Evolutionary conservation across 352 stramenopile species (phyloP), one percentile per base, ranked within the genome.

Genomic region (Globisporangium lucens): DNA sequence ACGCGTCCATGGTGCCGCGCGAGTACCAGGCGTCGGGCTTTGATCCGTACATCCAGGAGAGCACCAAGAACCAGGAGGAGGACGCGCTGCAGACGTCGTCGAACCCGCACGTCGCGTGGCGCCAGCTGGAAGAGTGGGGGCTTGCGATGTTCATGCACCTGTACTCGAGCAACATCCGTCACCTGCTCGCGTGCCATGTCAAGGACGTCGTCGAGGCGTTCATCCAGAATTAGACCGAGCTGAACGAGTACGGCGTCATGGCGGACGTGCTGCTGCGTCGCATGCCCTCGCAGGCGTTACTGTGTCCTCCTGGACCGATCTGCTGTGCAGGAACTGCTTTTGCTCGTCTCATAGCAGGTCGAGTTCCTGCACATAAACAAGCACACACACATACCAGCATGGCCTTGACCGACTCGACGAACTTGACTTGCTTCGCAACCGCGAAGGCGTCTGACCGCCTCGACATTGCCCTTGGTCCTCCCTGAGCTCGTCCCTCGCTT

Each of bases 141-240:
- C 72, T 94, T 20, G 81, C 80, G 12, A 91, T 94, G 82, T 93
- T 94, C 73, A 93, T 94, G 82, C 86, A 94, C 65, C 61, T 94
- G 64, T 94, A 94, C 73, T 89, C 83, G 64, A 84, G 87, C 72
- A 94, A 92, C 66, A 85, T 93, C 62, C 84, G 87, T 1, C 82
- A 83, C 0, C 72, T 95, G 60, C 79, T 95, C 35, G 87, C 87
- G 17, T 93, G 85, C 66, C 87, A 95, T 63, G 80, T 94, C 35
- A 93, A 95, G 59, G 87, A 94, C 61, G 82, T 95, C 29, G 82
- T 94, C 17, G 85, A 91, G 62, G 87, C 82, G 29, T 93, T 95
- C 46, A 66, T 90, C 27, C 81, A 92, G 60, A 95, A 95, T 60
- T 82, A 82, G 3, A 83, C 85, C 52, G 87, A 91, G 70, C 77